Percentiles rank a stretch among this genome's conserved stretches.
Evolutionary conservation across 2,329 filamentous ascomycete genomes (phyloP).

Genomic region (Phialophora expanda): DNA sequence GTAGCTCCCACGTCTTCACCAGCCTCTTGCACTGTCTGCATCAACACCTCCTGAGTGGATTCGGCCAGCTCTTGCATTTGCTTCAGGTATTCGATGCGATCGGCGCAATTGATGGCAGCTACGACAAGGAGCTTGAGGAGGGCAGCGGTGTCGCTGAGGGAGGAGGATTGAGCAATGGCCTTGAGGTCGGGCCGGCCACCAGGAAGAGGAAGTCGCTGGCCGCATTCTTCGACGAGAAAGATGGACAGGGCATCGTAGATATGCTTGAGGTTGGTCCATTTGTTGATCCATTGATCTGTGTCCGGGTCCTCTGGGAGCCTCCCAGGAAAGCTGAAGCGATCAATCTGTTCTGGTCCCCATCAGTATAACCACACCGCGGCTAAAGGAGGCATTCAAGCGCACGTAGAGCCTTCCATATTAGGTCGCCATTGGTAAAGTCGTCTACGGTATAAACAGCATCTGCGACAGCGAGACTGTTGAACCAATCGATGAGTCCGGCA

Average conservation of each 20-base stretch:
- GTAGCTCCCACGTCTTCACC: slow-evolving; percentile 44
- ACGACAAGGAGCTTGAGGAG: slow-evolving; percentile 68
- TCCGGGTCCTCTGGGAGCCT: slow-evolving; percentile 52
- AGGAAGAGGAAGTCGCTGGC: slow-evolving; percentile 50
- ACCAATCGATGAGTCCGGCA: slow-evolving; percentile 55
- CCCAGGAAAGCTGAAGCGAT: slow-evolving; percentile 55
- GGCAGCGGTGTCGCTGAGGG: slow-evolving; percentile 55
- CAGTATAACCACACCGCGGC: slow-evolving; percentile 12
- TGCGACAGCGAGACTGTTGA: slow-evolving; percentile 42
- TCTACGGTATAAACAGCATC: slow-evolving; percentile 37
- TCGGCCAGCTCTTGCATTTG: slow-evolving; percentile 52
- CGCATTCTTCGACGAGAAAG: slow-evolving; percentile 54
- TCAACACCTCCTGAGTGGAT: slow-evolving; percentile 52
- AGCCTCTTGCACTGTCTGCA: slow-evolving; percentile 55
- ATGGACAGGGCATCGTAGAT: slow-evolving; percentile 53
- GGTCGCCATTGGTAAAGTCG: slow-evolving; percentile 53
- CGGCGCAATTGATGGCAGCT: slow-evolving; percentile 65
- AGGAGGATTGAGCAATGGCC: slow-evolving; percentile 52
- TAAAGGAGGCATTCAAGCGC: slow-evolving; percentile 12
- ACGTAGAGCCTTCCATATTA: slow-evolving; percentile 54
- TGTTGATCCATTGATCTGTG: slow-evolving; percentile 55
- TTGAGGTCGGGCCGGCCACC: slow-evolving; percentile 54
- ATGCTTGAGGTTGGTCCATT: slow-evolving; percentile 57
- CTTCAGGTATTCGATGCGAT: slow-evolving; percentile 60
- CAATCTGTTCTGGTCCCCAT: slow-evolving; percentile 51